Evolutionary conservation across 2,329 filamentous ascomycete genomes (phyloP), one percentile per base, ranked within the genome.

Genomic region (Passalora sequoiae): DNA sequence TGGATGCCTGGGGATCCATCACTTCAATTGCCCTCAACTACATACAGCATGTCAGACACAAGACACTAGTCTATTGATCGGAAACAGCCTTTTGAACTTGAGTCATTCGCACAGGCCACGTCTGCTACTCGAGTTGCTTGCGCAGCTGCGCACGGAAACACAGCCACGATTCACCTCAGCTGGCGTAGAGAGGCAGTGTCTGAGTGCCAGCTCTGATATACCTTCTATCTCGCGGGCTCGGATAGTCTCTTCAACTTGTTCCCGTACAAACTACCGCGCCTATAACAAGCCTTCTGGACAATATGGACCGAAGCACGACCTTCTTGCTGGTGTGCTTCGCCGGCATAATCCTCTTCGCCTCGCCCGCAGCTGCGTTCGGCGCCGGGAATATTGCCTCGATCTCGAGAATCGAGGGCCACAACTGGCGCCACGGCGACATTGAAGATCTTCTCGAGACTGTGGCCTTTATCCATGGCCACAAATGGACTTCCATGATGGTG

Each of bases 401-500:
- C 30, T 66, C 66, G 20, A 59, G 59, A 25, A 62, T 69, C 33
- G 66, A 74, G 54, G 71, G 71, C 5, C 63, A 70, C 48, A 74
- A 74, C 54, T 74, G 70, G 69, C 67, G 71, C 33, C 71, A 74
- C 70, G 71, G 71, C 44, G 71, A 74, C 53, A 73, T 74, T 44
- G 71, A 74, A 52, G 71, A 74, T 49, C 68, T 72, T 57, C 67
- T 74, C 30, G 68, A 68, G 40, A 71, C 67, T 3, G 69, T 73
- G 25, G 70, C 70, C 5, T 53, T 50, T 45, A 53, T 53, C 32
- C 49, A 53, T 27, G 50, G 50, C 15, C 47, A 53, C 33, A 53
- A 53, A 43, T 53, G 50, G 69, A 81, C 79, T 71, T 92, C 91
- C 70, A 79, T 94, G 62, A 70, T 70, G 67, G 31, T 95, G 50